These are phyloP conservation scores for Calendula officinalis DNA, from an alignment of 129 eudicot species.

Conservation along the genomic window DNA sequence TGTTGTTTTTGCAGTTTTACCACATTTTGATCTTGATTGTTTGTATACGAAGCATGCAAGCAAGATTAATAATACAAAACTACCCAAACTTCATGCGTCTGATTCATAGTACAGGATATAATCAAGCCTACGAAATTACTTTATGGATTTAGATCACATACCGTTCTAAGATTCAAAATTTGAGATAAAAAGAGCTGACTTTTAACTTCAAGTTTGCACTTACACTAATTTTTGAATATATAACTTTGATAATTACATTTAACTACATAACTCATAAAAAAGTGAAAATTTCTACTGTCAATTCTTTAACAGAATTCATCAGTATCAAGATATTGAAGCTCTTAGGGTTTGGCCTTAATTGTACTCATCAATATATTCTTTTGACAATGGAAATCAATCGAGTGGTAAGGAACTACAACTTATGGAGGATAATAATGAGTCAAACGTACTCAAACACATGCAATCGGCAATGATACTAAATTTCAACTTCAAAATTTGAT, in stretches of 20 bases:
- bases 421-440: constrained; percentile 1
- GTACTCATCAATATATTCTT: no score
- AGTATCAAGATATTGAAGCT: background rate
- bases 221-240: background rate
- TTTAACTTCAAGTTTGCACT: background rate
- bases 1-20: background rate
- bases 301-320: background rate
- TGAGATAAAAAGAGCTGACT: background rate
- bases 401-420: background rate
- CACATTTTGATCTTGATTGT: no score
- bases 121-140: no score
- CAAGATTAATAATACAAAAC: no score
- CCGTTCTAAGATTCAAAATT: background rate
- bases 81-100: no score
- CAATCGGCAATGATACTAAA: constrained; percentile 2
- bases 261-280: background rate
- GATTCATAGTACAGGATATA: no score
- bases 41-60: no score
- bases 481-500: background rate
- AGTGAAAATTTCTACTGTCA: background rate
- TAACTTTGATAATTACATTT: background rate
- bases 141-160: background rate
- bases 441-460: constrained; percentile 8
- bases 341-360: background rate
- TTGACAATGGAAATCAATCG: background rate